Evolutionary conservation across 768 basidiomycete species (phyloP).

Genomic region (Dioszegia hungarica): DNA sequence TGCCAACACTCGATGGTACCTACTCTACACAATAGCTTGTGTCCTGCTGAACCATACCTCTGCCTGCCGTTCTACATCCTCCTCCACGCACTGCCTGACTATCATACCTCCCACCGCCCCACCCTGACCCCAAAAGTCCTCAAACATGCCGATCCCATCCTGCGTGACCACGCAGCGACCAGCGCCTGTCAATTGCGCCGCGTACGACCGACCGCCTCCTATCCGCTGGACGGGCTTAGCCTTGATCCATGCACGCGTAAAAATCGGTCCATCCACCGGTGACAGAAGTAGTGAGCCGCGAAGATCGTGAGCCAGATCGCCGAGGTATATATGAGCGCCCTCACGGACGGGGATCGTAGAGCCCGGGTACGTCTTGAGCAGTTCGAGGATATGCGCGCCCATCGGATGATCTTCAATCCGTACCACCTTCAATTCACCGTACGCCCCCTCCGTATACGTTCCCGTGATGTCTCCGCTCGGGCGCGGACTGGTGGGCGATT

Average conservation of each 20-base stretch:
- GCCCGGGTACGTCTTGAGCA: not conserved
- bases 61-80: not conserved
- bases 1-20: too few species aligned
- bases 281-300: not conserved
- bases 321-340: not conserved
- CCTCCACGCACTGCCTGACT: not conserved
- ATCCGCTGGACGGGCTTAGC: not conserved
- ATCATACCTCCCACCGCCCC: not conserved
- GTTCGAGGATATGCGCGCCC: not conserved
- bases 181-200: not conserved
- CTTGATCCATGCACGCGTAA: not conserved
- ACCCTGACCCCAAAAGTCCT: conserved; percentile 8
- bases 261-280: not conserved
- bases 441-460: not conserved
- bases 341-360: not conserved
- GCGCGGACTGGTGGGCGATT: not conserved
- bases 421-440: not conserved
- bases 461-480: not conserved
- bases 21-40: too few species aligned
- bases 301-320: not conserved
- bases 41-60: conserved; percentile 5
- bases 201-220: not conserved
- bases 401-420: not conserved
- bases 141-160: conserved; percentile 24
- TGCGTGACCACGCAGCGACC: conserved; percentile 1